Conservation (phyloP, 2,329 filamentous ascomycete species). For the Colletotrichum echinochloae region DNA sequence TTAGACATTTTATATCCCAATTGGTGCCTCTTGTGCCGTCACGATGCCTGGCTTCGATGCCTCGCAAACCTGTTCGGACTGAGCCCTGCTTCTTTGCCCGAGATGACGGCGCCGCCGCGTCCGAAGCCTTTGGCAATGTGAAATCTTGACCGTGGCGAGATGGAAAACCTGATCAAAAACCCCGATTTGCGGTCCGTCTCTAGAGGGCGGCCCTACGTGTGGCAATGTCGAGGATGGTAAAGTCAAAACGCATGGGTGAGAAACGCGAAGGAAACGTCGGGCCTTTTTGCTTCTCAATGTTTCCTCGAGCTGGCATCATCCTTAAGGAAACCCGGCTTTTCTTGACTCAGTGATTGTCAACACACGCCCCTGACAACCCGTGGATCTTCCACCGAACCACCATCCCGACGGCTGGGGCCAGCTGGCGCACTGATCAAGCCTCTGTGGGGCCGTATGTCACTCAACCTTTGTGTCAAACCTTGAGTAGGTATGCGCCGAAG, state of each 20-base stretch:
- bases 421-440: background rate
- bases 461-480: background rate
- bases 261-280: background rate
- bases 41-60: conserved; percentile 35
- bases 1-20: conserved; percentile 32
- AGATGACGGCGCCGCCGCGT: conserved; percentile 30
- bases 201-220: background rate
- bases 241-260: background rate
- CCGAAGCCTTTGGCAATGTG: conserved; percentile 19
- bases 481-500: too few species aligned
- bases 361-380: background rate
- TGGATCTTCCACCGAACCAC: background rate
- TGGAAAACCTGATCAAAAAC: background rate
- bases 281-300: background rate
- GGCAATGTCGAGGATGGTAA: conserved; percentile 7
- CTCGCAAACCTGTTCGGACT: conserved; percentile 21
- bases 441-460: background rate
- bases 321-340: background rate
- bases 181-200: background rate
- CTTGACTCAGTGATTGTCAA: background rate
- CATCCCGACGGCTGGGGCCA: background rate
- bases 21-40: conserved; percentile 20
- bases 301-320: background rate
- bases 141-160: conserved; percentile 26
- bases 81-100: conserved; percentile 24